These are phyloP conservation scores for Aureobasidium pullulans DNA, from an alignment of 2,329 filamentous ascomycete genomes.

Conservation along the genomic window DNA sequence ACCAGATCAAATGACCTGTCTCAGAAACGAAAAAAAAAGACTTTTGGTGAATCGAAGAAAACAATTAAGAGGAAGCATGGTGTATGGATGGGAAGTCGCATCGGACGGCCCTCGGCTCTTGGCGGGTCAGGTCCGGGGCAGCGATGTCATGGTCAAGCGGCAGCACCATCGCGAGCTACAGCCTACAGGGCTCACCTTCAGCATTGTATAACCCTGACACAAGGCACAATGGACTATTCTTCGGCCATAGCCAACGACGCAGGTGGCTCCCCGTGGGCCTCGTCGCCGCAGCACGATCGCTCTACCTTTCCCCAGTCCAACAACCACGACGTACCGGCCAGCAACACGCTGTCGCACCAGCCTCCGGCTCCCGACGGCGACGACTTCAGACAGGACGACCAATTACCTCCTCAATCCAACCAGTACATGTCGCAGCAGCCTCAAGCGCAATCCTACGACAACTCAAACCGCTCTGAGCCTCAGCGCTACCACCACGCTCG, in stretches of 20 bases:
- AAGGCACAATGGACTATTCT: conserved; percentile 55
- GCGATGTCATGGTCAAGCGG: conserved; percentile 19
- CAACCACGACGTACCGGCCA: conserved; percentile 31
- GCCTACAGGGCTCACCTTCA: conserved; percentile 14
- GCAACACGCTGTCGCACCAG: conserved; percentile 20
- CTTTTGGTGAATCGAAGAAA: neutral
- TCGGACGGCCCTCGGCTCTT: conserved; percentile 3
- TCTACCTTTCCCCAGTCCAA: conserved; percentile 40
- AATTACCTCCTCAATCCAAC: conserved; percentile 2
- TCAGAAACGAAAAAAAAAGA: neutral
- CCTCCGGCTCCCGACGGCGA: conserved; percentile 13
- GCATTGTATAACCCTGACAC: neutral
- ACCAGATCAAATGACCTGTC: neutral
- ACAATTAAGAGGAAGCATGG: neutral
- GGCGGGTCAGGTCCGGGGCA: conserved; percentile 19
- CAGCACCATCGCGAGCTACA: conserved; percentile 17
- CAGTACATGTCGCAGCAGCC: conserved; percentile 1
- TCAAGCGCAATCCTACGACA: neutral
- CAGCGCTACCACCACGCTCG: conserved; percentile 28
- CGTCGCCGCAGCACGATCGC: conserved; percentile 47
- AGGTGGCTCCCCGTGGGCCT: conserved; percentile 58
- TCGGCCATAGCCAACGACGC: conserved; percentile 47
- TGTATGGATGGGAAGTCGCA: neutral
- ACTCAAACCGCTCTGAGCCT: conserved; percentile 1
- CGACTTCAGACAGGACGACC: conserved; percentile 7